Evolutionary conservation across 805 yeast genomes (phyloP), one percentile per base, ranked within the genome.

Genomic region (Cyberlindnera xylosilytica): DNA sequence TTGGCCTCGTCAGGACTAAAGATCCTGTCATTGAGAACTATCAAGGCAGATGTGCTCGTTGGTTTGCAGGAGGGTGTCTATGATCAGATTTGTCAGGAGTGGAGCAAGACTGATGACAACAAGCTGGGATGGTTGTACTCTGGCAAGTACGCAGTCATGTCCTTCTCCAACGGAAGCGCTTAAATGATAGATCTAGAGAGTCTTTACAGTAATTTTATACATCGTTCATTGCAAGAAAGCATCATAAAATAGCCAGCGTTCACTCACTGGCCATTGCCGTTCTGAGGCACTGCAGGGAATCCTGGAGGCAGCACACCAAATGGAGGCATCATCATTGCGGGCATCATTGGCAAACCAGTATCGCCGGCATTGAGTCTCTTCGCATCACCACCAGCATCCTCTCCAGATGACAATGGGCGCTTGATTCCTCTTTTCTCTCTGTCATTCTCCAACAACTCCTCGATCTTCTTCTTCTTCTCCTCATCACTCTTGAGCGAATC

Each of bases 41-140:
- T 96, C 63, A 93, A 93, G 66, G 97, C 98, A 1, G 99, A 93
- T 61, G 98, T 90, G 6, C 81, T 85, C 41, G 97, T 87, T 31
- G 98, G 95, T 1, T 74, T 93, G 49, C 72, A 74, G 4, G 73
- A 70, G 30, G 97, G 96, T 3, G 66, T 77, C 32, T 86, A 85
- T 51, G 89, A 83, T 53, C 72, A 79, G 57, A 72, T 91, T 49
- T 72, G 77, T 34, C 63, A 73, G 44, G 64, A 66, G 33, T 90
- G 87, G 85, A 53, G 64, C 29, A 66, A 65, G 57, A 81, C 86
- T 0, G 78, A 83, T 47, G 81, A 82, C 45, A 62, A 70, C 38
- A 87, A 86, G 20, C 78, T 79, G 35, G 77, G 82, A 49, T 93
- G 99, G 99, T 74, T 83, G 36, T 73, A 87, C 51, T 77, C 87